These are phyloP conservation scores for Endoconidiophora polonica DNA, from an alignment of 2,329 filamentous ascomycete genomes.

Conservation along the genomic window DNA sequence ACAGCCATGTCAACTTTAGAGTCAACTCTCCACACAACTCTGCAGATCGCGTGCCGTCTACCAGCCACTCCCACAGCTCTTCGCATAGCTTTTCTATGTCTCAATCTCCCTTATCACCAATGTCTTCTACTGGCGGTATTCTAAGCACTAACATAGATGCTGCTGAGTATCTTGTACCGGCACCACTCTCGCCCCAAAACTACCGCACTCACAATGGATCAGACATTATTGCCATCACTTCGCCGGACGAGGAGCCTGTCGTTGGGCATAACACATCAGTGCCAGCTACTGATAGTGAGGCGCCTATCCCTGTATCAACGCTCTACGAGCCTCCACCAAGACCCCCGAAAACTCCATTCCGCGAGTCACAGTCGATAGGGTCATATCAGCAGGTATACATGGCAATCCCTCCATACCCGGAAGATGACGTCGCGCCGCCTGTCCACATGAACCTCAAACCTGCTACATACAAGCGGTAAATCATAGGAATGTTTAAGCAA, in stretches of 20 bases:
- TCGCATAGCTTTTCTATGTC: slow-evolving; percentile 19
- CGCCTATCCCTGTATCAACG: slow-evolving; percentile 3
- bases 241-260: slow-evolving; percentile 39
- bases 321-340: slow-evolving; percentile 45
- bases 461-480: slow-evolving; percentile 32
- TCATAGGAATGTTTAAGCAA: slow-evolving; percentile 21
- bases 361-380: slow-evolving; percentile 22
- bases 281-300: slow-evolving; percentile 13
- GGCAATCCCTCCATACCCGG: slow-evolving; percentile 54
- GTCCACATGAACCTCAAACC: slow-evolving; percentile 83
- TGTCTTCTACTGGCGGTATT: slow-evolving; percentile 15
- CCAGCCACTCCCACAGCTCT: slow-evolving; percentile 18
- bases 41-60: slow-evolving; percentile 26
- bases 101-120: slow-evolving; percentile 19
- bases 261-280: not conserved
- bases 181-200: slow-evolving; percentile 41
- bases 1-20: slow-evolving; percentile 27
- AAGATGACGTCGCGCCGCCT: slow-evolving; percentile 52
- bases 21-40: slow-evolving; percentile 34
- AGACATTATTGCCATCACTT: slow-evolving; percentile 52
- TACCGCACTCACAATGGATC: slow-evolving; percentile 40
- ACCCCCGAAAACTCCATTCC: slow-evolving; percentile 62
- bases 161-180: slow-evolving; percentile 36
- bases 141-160: slow-evolving; percentile 22
- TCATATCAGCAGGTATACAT: no score